phyloP scores from a whole-genome alignment of 371 early-diverging fungal genomes.

The Mucor racemosus region DNA sequence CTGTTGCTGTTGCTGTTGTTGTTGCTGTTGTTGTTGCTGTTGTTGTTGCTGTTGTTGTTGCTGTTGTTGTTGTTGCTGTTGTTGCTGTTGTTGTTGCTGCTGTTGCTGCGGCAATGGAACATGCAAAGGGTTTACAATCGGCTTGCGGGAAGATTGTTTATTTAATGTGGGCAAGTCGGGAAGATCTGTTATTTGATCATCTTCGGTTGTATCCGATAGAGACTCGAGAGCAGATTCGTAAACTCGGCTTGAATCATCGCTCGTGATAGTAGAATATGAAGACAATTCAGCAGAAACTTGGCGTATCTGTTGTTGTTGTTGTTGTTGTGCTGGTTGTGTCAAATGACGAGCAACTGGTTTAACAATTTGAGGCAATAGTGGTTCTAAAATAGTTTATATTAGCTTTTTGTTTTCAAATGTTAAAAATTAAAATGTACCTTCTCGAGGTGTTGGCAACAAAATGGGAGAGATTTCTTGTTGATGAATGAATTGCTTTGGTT shows the following conservation, averaged over 20 bases:
- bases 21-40: neutral
- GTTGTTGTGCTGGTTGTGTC: neutral
- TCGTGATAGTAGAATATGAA: neutral
- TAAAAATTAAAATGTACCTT: slow-evolving; percentile 10
- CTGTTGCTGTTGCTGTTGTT: too few species aligned
- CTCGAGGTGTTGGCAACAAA: slow-evolving; percentile 8
- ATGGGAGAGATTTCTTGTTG: slow-evolving; percentile 17
- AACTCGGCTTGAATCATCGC: slow-evolving; percentile 14
- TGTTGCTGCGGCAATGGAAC: neutral
- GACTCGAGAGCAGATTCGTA: slow-evolving; percentile 28
- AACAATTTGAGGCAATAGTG: neutral
- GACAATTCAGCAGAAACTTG: neutral
- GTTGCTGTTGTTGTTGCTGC: neutral
- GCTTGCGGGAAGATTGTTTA: neutral
- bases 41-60: neutral
- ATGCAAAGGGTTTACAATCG: neutral
- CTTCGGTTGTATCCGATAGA: slow-evolving; percentile 1
- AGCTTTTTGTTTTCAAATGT: neutral
- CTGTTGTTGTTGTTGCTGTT: neutral
- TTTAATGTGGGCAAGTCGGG: neutral
- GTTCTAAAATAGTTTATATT: neutral
- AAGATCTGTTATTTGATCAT: neutral
- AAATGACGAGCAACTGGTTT: neutral
- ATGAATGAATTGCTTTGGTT: neutral
- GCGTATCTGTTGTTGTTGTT: neutral